phyloP scores from a whole-genome alignment of 2,329 filamentous ascomycete genomes.

The Aspergillus sp. region DNA sequence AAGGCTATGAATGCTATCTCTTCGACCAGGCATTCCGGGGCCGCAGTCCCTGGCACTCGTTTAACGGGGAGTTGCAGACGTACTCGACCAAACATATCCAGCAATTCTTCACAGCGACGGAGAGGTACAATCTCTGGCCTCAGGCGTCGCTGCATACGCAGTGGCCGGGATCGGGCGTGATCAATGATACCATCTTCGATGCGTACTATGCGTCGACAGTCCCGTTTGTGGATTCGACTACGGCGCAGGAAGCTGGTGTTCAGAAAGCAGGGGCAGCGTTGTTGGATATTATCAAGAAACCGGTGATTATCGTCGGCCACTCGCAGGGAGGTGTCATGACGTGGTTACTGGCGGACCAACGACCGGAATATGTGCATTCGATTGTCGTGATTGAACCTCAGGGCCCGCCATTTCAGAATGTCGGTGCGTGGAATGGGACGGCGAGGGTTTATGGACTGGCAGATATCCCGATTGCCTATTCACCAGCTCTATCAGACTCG shows the following conservation, averaged over 20 bases:
- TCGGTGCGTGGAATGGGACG: constrained; percentile 7
- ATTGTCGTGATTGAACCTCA: constrained; percentile 51
- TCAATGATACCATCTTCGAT: constrained; percentile 25
- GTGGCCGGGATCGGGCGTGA: constrained; percentile 33
- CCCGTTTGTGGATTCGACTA: constrained; percentile 10
- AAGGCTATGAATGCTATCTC: constrained; percentile 45
- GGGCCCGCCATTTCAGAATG: constrained; percentile 40
- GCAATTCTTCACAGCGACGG: constrained; percentile 28
- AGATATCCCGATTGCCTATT: constrained; percentile 12
- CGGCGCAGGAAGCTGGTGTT: constrained; percentile 12
- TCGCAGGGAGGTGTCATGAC: constrained; percentile 45
- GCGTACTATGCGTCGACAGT: constrained; percentile 18
- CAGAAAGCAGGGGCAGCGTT: constrained; percentile 14
- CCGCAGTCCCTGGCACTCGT: constrained; percentile 21
- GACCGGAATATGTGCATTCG: constrained; percentile 44
- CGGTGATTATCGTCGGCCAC: constrained; percentile 39
- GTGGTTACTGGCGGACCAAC: constrained; percentile 47
- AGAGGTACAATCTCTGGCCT: constrained; percentile 25
- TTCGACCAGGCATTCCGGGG: constrained; percentile 37
- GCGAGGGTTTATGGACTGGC: constrained; percentile 15
- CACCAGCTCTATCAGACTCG: constrained; percentile 6
- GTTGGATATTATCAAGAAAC: constrained; percentile 17
- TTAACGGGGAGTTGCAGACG: constrained; percentile 11
- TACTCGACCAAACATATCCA: constrained; percentile 21
- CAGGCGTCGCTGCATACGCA: constrained; percentile 36